Base-by-base conservation (phyloP, 345 rosid species). In the Boechera stricta region DNA sequence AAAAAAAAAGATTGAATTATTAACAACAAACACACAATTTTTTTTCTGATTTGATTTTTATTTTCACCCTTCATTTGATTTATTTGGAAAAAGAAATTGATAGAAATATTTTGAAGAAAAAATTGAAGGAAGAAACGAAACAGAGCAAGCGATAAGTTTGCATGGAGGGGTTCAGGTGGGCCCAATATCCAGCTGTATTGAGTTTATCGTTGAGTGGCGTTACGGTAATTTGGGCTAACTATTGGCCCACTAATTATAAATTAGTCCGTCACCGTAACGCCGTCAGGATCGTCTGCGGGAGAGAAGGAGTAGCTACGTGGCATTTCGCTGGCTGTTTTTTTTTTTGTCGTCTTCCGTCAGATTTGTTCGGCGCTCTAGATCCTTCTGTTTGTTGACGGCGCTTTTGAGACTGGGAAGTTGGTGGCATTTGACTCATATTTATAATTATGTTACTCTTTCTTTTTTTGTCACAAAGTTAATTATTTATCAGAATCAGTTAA, bases 361-460 rank as follows among this genome's bases (percentile, higher is more conserved):
- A 67, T 72, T 72, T 60, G 74, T 66, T 78, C 74, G 78, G 77
- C 81, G 81, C 78, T 38, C 60, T 72, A 72, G 77, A 78, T 78
- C 55, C 69, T 72, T 15, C 54, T 66, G 73, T 71, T 65, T 71
- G 44, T 72, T 65, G 63, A 72, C 81, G 81, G 81, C 77, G 69
- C 69, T 72, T 8, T 8, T n/a, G 0, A 24, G 61, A 64, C 71
- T 59, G 62, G 54, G 29, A 49, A 72, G 77, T 68, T 78, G 32
- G 69, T 72, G 41, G 35, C 35, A 42, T 70, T 70, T 77, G 59
- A 77, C 75, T 77, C 6, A 45, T 21, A 21, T 21, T 21, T 21
- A 21, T 21, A 21, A 21, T 21, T 21, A 21, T 21, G 24, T 28
- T 28, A 28, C 29, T 28, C 29, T 28, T 28, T 28, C 7, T 36